Base-by-base conservation (phyloP, 2,329 filamentous ascomycete genomes). In the Blumeria hordei region DNA sequence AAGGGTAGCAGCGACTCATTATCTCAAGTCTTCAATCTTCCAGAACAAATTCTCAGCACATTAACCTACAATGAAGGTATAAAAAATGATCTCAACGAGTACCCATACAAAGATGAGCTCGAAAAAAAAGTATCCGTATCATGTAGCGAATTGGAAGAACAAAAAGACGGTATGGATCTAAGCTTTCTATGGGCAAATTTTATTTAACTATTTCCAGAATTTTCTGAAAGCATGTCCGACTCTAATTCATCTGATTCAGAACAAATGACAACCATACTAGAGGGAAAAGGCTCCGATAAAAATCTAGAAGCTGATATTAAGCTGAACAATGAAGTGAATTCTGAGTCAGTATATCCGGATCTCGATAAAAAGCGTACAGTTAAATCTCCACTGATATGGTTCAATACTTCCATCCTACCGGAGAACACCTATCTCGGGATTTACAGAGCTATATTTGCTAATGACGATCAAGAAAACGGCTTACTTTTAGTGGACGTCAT, bases 171-270 rank as follows among this genome's bases (percentile, higher is more conserved):
- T 68, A 80, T 86, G 56, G 84, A 85, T 62, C 94, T 90, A 9
- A 92, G 98, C 64, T 74, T 93, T 52, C 92, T 98, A 67, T 77
- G 83, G 61, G 85, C 92, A 65, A 85, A 82, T 65, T 74, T 95
- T 6, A 74, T 96, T 7, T 61, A 45, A 63, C 45, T n/a, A n/a
- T 35, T 36, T 4, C 51, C 54, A 61, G 79, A 92, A 57, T 72
- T 98, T 36, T 85, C 95, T 61, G 90, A 98, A 71, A 92, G 85
- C 63, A 75, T 93, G 57, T 96, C 92, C 1, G 92, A 93, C 12
- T 94, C 88, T 1, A 66, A 88, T 1, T 80, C 82, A 54, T 79
- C 76, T 0, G 85, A 88, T n/a, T 16, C 16, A 8, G 57, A 59
- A 61, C 65, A 70, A n/a, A 81, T 79, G 60, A 81, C 86, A 9